Conservation (phyloP, 2,329 filamentous ascomycete species). For the Aphanoascus verrucosus region DNA sequence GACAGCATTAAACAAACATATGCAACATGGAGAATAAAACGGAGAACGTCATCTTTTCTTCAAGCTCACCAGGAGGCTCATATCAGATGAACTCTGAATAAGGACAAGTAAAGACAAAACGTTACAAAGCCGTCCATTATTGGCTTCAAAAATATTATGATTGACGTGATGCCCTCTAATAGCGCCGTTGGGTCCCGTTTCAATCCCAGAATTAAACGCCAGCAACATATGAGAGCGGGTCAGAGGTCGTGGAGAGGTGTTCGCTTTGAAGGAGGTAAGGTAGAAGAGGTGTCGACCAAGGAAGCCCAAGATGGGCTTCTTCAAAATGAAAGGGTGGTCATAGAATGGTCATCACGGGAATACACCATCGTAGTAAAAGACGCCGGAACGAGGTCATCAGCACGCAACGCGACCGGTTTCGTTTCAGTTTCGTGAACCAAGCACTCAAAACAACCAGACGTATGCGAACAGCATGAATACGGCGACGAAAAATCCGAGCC, state of each 20-base stretch:
- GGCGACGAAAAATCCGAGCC: slow-evolving; percentile 77
- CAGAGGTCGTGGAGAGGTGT: not conserved
- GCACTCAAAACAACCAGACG: slow-evolving; percentile 70
- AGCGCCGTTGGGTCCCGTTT: not conserved
- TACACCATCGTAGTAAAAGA: not conserved
- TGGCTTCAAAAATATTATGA: not conserved
- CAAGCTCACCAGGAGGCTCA: slow-evolving; percentile 4
- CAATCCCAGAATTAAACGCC: slow-evolving; percentile 6
- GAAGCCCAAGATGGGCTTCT: not conserved
- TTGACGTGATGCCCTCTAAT: not conserved
- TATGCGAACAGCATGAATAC: slow-evolving; percentile 78
- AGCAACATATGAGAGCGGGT: not conserved
- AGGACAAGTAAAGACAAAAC: not conserved
- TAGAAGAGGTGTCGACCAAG: not conserved
- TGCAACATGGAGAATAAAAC: not conserved
- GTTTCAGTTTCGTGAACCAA: not conserved
- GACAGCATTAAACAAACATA: not conserved
- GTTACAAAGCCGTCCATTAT: not conserved
- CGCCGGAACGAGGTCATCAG: not conserved
- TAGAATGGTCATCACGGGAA: not conserved
- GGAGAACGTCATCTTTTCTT: not conserved
- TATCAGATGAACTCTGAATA: not conserved
- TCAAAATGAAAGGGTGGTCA: not conserved
- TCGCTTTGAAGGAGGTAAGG: not conserved
- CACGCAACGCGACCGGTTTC: not conserved